Base-by-base conservation (phyloP, 2,329 filamentous ascomycete species). In the Penicillium concentricum region DNA sequence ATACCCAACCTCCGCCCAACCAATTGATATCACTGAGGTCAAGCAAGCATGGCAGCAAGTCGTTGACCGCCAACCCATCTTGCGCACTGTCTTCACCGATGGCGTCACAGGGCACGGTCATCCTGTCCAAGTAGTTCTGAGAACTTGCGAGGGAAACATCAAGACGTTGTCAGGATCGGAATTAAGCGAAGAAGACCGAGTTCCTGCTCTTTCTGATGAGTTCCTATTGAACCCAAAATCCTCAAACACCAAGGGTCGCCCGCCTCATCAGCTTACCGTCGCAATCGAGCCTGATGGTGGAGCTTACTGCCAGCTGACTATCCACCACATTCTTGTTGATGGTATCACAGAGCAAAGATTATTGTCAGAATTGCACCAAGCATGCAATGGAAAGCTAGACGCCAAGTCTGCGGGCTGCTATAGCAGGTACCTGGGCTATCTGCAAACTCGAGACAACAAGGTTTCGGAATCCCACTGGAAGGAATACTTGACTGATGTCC, bases 191-290 rank as follows among this genome's bases (percentile, higher is more conserved):
- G 30, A 32, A 32, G 30, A 15, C 12, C 30, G 13, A 32, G 30
- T 32, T 32, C 10, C 30, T 2, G 13, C 30, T 4, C 30, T 32
- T 32, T 32, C 30, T 4, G 30, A 32, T 13, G 30, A 32, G 30
- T 32, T 32, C 30, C 30, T 32, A 2, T 5, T 32, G 3, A 32
- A 32, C 13, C 12, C 30, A 32, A 32, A 12, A 13, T 32, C 30
- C 3, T 13, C 30, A 32, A 32, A 32, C 10, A 16, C 10, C 9
- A 42, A 41, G 10, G 43, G 43, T 13, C 43, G 41, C 1, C 49
- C 56, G 9, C 49, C 53, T 13, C 59, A 54, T 48, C 45, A 54
- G 5, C 41, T 61, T 5, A 41, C 16, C 4, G n/a, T 56, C 7
- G 15, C 38, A 16, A 28, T 39, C 35, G 15, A 48, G 13, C 49